A percentile compares a stretch with the other conserved stretches of the same genome.
These are phyloP conservation scores for Astragalus membranaceus DNA, from an alignment of 306 rosid species.

Conservation along the genomic window DNA sequence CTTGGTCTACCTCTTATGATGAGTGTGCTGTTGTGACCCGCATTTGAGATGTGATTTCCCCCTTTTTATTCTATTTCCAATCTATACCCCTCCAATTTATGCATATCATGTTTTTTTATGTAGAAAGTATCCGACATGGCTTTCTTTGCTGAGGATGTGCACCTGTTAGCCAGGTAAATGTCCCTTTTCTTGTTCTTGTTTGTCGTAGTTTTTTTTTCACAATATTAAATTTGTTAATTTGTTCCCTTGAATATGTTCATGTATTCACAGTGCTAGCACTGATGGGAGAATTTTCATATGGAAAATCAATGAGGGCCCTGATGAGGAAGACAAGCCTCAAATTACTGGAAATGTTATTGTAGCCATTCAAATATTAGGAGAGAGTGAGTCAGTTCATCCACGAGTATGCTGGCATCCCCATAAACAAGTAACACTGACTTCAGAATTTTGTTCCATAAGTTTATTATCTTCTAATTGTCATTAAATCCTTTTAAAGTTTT, in stretches of 20 bases:
- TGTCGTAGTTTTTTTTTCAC: conserved; percentile 1
- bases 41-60: neutral
- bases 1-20: neutral
- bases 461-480: conserved; percentile 8
- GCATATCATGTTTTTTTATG: conserved; percentile 5
- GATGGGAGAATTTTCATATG: conserved; percentile 64
- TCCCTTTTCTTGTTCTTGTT: conserved; percentile 3
- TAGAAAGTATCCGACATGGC: conserved; percentile 75
- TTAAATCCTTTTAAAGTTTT: neutral
- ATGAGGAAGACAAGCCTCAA: conserved; percentile 69
- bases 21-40: neutral
- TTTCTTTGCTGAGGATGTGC: conserved; percentile 74
- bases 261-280: conserved; percentile 49
- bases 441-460: neutral
- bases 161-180: conserved; percentile 64
- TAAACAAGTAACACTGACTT: conserved; percentile 50
- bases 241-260: conserved; percentile 14
- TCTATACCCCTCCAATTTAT: conserved; percentile 2
- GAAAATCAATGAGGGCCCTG: conserved; percentile 65
- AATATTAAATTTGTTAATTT: neutral
- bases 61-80: neutral
- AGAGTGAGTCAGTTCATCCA: conserved; percentile 52
- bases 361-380: conserved; percentile 58
- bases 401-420: conserved; percentile 81
- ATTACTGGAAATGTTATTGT: conserved; percentile 51